Evolutionary conservation across 1,284 basidiomycete species (phyloP), one percentile per base, ranked within the genome.

Genomic region (Microstroma glucosiphilum): DNA sequence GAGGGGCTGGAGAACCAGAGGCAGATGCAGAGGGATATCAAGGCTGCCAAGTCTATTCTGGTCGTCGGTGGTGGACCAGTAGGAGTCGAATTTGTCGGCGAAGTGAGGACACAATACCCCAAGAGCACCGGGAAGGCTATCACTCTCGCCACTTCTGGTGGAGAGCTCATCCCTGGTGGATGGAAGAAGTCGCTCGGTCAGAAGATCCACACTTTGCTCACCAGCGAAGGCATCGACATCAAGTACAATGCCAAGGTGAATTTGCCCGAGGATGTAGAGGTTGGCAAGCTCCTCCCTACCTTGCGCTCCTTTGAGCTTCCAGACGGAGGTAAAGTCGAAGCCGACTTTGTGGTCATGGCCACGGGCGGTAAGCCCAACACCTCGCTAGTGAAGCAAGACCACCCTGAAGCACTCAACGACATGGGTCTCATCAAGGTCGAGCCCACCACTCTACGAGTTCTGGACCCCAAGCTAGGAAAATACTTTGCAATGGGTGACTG

Each of bases 11-110:
- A 57, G 4, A 51, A 58, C 11, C 66, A 70, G 25, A 40, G 53
- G 40, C 55, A 55, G 30, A 51, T 65, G 41, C 70, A 72, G 56
- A 59, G 40, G 15, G 56, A 72, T 4, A 56, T 71, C 40, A 53
- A 48, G 15, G 54, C 19, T 2, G 68, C 72, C 9, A 58, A 66
- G 56, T 48, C 63, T 30, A 60, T 74, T 42, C 43, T 74, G 15
- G 60, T 72, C 6, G 59, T 74, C 6, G 72, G 72, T 12, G 72
- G 70, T 54, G 83, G 83, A 6, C 72, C 82, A 0, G 81, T 81
- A 21, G 83, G 83, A 2, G 69, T 83, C 37, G 83, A 84, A 65
- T 72, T 80, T 49, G 80, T 80, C 0, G 83, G 83, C n/a, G 68
- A 73, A 40, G 63, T 73, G 37, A 15, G 60, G 12, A 58, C 62